A percentile compares a stretch with the other conserved stretches of the same genome.
Evolutionary conservation across 352 stramenopile genomes (phyloP).

Genomic region (Globisporangium viniferum): DNA sequence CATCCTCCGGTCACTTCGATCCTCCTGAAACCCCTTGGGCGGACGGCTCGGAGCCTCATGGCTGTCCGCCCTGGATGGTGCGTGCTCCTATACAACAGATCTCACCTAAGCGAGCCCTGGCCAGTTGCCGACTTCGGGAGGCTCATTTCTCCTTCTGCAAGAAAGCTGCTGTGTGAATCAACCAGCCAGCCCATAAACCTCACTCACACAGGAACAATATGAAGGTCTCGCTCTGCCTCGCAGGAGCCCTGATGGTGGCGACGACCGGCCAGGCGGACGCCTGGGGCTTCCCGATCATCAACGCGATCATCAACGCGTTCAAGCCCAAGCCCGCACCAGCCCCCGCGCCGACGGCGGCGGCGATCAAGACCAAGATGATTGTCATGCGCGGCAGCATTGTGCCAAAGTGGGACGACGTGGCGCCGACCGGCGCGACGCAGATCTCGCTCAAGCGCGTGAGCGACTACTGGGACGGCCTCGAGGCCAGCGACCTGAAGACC

Average conservation of each 20-base stretch:
- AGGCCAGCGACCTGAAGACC: constrained; percentile 4
- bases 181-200: background rate
- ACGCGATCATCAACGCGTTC: background rate
- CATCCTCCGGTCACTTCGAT: background rate
- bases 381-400: constrained; percentile 7
- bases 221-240: constrained; percentile 12
- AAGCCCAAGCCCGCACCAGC: background rate
- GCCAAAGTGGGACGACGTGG: constrained; percentile 9
- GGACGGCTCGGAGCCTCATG: no score
- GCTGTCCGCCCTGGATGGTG: no score
- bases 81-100: background rate
- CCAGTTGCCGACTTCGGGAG: background rate
- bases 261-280: background rate
- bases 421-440: constrained; percentile 1
- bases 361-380: constrained; percentile 6
- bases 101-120: no score
- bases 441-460: constrained; percentile 7
- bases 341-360: background rate
- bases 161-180: background rate
- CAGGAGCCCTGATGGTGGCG: background rate
- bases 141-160: background rate
- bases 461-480: constrained; percentile 3
- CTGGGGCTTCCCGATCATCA: constrained; percentile 1
- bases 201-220: background rate
- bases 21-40: background rate